Evolutionary conservation across 2,329 filamentous ascomycete genomes (phyloP), one percentile per base, ranked within the genome.

Genomic region (Penicillium sp.): DNA sequence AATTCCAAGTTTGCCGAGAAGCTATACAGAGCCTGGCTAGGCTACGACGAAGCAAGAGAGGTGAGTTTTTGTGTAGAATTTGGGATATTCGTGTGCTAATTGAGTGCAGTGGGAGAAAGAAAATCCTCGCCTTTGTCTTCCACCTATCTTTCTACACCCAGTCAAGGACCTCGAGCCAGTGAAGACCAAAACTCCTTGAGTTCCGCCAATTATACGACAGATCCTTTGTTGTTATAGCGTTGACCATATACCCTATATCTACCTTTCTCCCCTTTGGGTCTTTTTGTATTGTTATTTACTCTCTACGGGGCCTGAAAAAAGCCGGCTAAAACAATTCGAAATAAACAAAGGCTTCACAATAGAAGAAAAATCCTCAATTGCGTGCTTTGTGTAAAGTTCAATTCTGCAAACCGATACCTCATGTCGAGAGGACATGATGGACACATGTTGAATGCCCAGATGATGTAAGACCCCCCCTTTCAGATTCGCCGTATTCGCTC

Each of bases 71-170:
- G 18, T 39, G 9, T 19, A 7, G 4, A 0, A 10, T n/a, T 40
- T 13, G 14, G 27, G 4, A 23, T n/a, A 23, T 27, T 26, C 30
- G 32, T 7, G 4, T 29, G 16, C 19, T 48, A 42, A 56, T 19
- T 1, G 7, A 14, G 9, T 26, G n/a, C 34, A 56, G 53, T 50
- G 56, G 53, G 53, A 58, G 32, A 49, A 46, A 3, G 2, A 39
- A 14, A 47, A 50, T n/a, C 14, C 30, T 16, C 53, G 34, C 19
- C 42, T 57, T 8, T 57, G 57, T 11, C 32, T 59, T 7, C 50
- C 50, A 29, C 56, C 53, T 14, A 53, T 58, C 11, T 53, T 57
- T 19, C 13, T 57, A 9, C 53, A 58, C 43, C 56, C 56, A 7
- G 48, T 58, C 8, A 58, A 58, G 18, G 46, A 56, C 7, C 18